A percentile compares a stretch with the other conserved stretches of the same genome.
Evolutionary conservation across 805 yeast genomes (phyloP).

Genomic region (Suhomyces kilbournensis): DNA sequence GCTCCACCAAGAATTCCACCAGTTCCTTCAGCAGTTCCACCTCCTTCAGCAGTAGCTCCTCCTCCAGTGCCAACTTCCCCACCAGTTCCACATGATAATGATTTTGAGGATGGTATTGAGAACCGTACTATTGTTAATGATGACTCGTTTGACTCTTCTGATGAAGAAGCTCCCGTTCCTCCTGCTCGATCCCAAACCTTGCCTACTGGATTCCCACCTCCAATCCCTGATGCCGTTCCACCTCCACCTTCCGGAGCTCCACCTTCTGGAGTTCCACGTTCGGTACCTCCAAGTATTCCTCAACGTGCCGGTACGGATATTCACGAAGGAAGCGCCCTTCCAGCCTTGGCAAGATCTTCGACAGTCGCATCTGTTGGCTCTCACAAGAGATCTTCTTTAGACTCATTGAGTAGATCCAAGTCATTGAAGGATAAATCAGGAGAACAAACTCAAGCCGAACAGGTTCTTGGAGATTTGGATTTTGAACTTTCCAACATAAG

Average conservation of each 20-base stretch:
- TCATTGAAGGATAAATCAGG: conserved; percentile 14
- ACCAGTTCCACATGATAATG: not conserved
- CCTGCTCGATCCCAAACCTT: conserved; percentile 12
- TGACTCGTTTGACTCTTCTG: conserved; percentile 9
- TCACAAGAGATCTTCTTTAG: conserved; percentile 13
- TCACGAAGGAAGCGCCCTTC: not conserved
- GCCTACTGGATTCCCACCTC: conserved; percentile 14
- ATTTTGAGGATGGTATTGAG: conserved; percentile 1
- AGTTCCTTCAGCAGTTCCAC: not conserved
- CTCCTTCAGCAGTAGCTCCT: not conserved
- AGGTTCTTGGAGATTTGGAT: conserved; percentile 21
- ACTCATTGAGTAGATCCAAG: conserved; percentile 13
- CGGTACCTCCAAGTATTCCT: not conserved
- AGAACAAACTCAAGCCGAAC: conserved; percentile 30
- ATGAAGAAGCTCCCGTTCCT: conserved; percentile 13
- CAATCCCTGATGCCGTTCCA: conserved; percentile 10
- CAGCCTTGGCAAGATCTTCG: conserved; percentile 7
- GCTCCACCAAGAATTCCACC: conserved; percentile 7
- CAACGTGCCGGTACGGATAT: conserved; percentile 15
- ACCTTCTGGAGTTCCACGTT: not conserved
- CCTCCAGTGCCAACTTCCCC: conserved; percentile 9
- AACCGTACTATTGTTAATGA: conserved; percentile 6
- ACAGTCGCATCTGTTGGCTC: conserved; percentile 15
- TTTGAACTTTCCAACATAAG: conserved; percentile 28
- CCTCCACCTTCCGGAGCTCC: conserved; percentile 13